A percentile compares a stretch with the other conserved stretches of the same genome.
Conservation (phyloP, 371 early-diverging fungal species). For the Mucor irregularis region DNA sequence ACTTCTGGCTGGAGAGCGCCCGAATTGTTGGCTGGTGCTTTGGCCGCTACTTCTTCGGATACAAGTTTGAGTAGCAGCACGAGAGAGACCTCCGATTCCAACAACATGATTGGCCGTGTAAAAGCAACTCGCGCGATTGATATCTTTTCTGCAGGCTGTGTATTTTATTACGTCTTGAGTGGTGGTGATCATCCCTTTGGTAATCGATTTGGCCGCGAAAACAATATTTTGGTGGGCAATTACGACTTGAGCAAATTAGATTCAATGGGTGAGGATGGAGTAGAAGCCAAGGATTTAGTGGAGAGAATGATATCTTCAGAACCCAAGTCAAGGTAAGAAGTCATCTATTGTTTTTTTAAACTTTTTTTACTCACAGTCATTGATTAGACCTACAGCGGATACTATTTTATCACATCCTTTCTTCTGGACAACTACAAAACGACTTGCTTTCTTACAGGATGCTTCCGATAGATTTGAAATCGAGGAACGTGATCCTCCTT, state of each 20-base stretch:
- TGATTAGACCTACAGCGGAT: slow-evolving; percentile 68
- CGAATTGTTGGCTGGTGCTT: slow-evolving; percentile 65
- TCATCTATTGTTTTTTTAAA: not conserved
- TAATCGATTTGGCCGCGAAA: slow-evolving; percentile 83
- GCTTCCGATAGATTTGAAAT: slow-evolving; percentile 93
- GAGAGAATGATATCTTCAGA: slow-evolving; percentile 83
- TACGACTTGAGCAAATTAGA: slow-evolving; percentile 74
- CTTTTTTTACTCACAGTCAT: not conserved
- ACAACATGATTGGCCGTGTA: slow-evolving; percentile 24
- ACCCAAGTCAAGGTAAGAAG: slow-evolving; percentile 60
- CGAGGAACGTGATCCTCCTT: slow-evolving; percentile 78
- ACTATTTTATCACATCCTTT: slow-evolving; percentile 87
- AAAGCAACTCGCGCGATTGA: slow-evolving; percentile 91
- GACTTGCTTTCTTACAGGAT: slow-evolving; percentile 90
- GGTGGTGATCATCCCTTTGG: slow-evolving; percentile 96
- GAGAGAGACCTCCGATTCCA: slow-evolving; percentile 10
- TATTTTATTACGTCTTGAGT: slow-evolving; percentile 89
- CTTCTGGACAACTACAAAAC: slow-evolving; percentile 88
- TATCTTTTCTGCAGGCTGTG: slow-evolving; percentile 94
- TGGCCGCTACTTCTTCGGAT: slow-evolving; percentile 31
- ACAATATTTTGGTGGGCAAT: slow-evolving; percentile 77
- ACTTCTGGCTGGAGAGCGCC: slow-evolving; percentile 99
- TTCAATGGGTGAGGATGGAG: slow-evolving; percentile 66
- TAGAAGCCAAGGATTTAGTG: slow-evolving; percentile 89
- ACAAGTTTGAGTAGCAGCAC: slow-evolving; percentile 17